A percentile compares a stretch with the other conserved stretches of the same genome.
Conservation (phyloP, 306 rosid species). For the Vigna trinervia region DNA sequence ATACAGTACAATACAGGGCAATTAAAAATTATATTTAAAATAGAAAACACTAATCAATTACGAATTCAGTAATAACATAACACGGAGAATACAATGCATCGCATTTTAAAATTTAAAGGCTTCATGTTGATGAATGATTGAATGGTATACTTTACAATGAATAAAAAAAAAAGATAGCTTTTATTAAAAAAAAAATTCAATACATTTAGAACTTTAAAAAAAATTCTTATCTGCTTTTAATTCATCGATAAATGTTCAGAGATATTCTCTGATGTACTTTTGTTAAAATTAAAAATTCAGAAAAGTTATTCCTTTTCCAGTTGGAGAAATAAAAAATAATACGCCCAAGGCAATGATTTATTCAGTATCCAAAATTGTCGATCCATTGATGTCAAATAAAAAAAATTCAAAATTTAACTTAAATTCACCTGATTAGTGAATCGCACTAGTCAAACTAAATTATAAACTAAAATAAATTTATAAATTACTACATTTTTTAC, state of each 20-base stretch:
- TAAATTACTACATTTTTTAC: no score
- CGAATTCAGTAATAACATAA: not conserved
- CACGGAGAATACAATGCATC: not conserved
- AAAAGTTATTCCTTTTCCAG: not conserved
- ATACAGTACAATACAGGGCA: not conserved
- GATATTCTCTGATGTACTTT: not conserved
- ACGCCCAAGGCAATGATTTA: not conserved
- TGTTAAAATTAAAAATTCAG: not conserved
- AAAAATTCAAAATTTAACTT: no score
- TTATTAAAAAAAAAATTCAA: not conserved
- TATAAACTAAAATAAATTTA: no score
- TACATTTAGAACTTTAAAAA: not conserved
- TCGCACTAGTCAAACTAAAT: no score
- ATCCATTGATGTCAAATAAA: no score
- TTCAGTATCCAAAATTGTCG: no score
- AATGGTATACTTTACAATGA: not conserved
- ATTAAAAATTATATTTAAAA: not conserved
- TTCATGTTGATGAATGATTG: not conserved
- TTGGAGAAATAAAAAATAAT: not conserved
- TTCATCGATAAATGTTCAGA: not conserved
- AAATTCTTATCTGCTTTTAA: not conserved
- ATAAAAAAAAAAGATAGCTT: not conserved
- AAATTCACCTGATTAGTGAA: no score
- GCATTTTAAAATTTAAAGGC: not conserved
- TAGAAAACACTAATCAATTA: not conserved